phyloP scores from a whole-genome alignment of 176 grass and related monocot genomes.

The Alopecurus myosuroides region DNA sequence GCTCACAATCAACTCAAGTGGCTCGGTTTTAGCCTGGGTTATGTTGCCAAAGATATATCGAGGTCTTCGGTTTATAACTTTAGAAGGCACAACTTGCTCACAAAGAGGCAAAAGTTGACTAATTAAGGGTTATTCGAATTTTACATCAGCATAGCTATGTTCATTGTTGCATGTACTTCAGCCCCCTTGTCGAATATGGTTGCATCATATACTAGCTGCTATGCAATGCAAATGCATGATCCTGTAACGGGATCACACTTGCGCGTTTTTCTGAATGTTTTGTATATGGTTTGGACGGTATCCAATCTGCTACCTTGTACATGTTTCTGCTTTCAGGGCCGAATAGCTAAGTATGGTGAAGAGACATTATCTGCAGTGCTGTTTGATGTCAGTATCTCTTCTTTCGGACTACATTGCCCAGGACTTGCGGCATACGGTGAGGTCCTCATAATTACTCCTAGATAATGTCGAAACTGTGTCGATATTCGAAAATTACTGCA shows the following conservation, averaged over 20 bases:
- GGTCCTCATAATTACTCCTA: too few species aligned
- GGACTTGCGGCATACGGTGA: constrained; percentile 80
- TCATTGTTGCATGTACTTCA: neutral
- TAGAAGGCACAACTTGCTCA: neutral
- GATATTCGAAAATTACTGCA: neutral
- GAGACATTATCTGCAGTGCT: constrained; percentile 61
- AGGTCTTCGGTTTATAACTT: too few species aligned
- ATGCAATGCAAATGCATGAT: neutral
- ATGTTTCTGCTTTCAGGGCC: constrained; percentile 23
- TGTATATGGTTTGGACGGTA: neutral
- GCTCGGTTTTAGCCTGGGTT: neutral
- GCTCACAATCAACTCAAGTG: neutral
- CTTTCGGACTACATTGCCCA: constrained; percentile 80
- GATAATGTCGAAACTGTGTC: neutral
- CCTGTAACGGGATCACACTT: neutral
- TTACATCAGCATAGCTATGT: neutral
- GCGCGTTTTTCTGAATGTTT: neutral
- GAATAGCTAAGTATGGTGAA: constrained; percentile 81
- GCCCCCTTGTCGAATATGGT: too few species aligned
- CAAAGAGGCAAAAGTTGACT: neutral
- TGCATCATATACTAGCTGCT: neutral
- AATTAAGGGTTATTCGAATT: neutral
- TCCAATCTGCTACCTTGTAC: neutral
- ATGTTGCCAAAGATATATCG: neutral
- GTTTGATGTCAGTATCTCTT: constrained; percentile 90